Conservation (phyloP, 768 basidiomycete genomes). For the Lactarius tabidus region DNA sequence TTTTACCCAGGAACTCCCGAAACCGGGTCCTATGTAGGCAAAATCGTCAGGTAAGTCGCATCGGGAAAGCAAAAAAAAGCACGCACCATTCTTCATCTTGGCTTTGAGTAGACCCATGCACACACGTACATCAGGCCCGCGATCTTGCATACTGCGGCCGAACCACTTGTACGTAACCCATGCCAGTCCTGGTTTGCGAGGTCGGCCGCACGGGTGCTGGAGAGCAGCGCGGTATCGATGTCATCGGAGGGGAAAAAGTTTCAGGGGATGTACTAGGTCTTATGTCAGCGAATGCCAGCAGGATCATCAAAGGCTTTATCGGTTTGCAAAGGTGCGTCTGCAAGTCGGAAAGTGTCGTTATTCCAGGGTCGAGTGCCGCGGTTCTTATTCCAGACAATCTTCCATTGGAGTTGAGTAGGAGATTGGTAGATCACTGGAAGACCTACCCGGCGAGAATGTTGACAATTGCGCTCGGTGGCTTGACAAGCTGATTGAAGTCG, state of each 20-base stretch:
- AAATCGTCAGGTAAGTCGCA: neutral
- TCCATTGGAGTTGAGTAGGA: neutral
- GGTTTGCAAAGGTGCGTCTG: slow-evolving; percentile 37
- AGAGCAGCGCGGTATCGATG: neutral
- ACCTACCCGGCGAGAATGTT: slow-evolving; percentile 89
- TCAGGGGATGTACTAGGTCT: slow-evolving; percentile 65
- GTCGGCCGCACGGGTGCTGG: neutral
- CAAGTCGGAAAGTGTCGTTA: too few relatives aligned
- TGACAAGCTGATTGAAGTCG: slow-evolving; percentile 87
- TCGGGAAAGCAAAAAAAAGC: neutral
- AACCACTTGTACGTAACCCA: neutral
- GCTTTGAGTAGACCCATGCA: neutral
- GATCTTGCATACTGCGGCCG: neutral
- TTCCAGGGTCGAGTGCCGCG: slow-evolving; percentile 56
- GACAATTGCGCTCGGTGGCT: slow-evolving; percentile 73
- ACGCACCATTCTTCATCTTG: neutral
- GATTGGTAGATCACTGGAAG: neutral
- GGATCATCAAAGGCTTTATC: slow-evolving; percentile 64
- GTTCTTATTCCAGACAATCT: slow-evolving; percentile 93
- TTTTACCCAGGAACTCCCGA: slow-evolving; percentile 6
- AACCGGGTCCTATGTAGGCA: too few relatives aligned
- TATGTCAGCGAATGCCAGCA: slow-evolving; percentile 97
- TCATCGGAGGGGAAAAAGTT: neutral
- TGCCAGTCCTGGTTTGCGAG: neutral
- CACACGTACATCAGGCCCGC: neutral